These are phyloP conservation scores for Chalara sp. DNA, from an alignment of 2,329 filamentous ascomycete species.

Conservation along the genomic window DNA sequence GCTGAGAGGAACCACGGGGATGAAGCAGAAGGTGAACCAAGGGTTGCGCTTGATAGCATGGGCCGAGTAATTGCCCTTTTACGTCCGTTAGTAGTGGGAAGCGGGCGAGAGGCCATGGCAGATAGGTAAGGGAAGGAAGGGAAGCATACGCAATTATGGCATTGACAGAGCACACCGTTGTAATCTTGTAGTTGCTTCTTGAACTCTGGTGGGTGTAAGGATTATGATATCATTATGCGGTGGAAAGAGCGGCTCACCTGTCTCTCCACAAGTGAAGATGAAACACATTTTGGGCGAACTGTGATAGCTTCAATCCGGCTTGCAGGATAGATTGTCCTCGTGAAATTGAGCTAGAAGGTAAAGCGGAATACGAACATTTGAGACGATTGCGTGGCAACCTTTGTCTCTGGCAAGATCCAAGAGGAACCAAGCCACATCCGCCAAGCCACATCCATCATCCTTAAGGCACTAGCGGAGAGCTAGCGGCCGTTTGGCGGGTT, in stretches of 20 bases:
- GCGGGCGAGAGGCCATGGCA: not conserved
- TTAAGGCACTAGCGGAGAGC: too few relatives aligned
- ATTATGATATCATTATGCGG: not conserved
- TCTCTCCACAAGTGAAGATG: slow-evolving; percentile 24
- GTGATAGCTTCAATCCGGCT: too few relatives aligned
- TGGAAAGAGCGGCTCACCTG: slow-evolving; percentile 15
- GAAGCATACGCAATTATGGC: slow-evolving; percentile 49
- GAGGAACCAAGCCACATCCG: too few relatives aligned
- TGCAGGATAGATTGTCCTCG: too few relatives aligned
- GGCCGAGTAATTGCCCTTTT: slow-evolving; percentile 50
- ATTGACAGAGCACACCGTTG: slow-evolving; percentile 54
- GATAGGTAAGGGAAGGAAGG: not conserved
- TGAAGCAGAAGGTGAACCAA: slow-evolving; percentile 77
- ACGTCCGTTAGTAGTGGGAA: not conserved
- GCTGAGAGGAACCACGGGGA: slow-evolving; percentile 67
- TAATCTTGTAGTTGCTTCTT: slow-evolving; percentile 41
- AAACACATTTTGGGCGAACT: slow-evolving; percentile 6
- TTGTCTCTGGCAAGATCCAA: too few relatives aligned
- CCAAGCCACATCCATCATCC: too few relatives aligned
- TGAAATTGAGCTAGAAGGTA: too few relatives aligned
- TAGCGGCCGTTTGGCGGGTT: too few relatives aligned
- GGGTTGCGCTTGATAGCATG: slow-evolving; percentile 56
- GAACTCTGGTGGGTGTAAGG: slow-evolving; percentile 21
- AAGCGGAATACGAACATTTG: too few relatives aligned
- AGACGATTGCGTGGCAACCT: too few relatives aligned